Evolutionary conservation across 1,284 basidiomycete genomes (phyloP).

Genomic region (Chalciporus sp.): DNA sequence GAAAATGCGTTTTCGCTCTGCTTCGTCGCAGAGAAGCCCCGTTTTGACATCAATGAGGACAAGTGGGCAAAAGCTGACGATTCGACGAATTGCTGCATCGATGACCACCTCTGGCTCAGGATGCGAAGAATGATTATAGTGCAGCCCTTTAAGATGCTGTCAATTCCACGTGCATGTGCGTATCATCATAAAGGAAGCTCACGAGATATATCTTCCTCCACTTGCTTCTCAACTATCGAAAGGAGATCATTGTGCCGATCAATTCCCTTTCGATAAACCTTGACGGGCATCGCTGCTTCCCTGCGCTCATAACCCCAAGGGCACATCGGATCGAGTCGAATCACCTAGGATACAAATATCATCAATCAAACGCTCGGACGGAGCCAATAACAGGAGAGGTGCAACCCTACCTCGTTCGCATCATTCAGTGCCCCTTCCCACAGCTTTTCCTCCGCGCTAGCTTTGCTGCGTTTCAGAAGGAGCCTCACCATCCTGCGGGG

Average conservation of each 20-base stretch:
- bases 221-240: neutral
- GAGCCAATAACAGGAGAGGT: neutral
- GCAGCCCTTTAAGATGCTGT: slow-evolving; percentile 4
- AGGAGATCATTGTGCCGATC: neutral
- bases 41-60: slow-evolving; percentile 12
- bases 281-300: neutral
- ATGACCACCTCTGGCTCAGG: neutral
- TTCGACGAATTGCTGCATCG: neutral
- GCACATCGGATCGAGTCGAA: slow-evolving; percentile 1
- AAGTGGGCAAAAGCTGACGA: slow-evolving; percentile 4
- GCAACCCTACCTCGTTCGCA: slow-evolving; percentile 4
- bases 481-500: slow-evolving; percentile 2
- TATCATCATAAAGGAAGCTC: neutral
- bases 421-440: slow-evolving; percentile 2
- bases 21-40: slow-evolving; percentile 9
- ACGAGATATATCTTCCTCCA: slow-evolving; percentile 1
- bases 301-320: slow-evolving; percentile 10
- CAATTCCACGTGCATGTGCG: neutral
- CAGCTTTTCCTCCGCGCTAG: neutral
- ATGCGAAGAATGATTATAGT: neutral
- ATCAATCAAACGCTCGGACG: neutral
- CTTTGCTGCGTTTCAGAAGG: slow-evolving; percentile 10
- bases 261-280: neutral
- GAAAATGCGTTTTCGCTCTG: slow-evolving; percentile 3
- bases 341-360: slow-evolving; percentile 5